Base-by-base conservation (phyloP, 176 grass and related monocot species). In the Calamus simplicifolius region DNA sequence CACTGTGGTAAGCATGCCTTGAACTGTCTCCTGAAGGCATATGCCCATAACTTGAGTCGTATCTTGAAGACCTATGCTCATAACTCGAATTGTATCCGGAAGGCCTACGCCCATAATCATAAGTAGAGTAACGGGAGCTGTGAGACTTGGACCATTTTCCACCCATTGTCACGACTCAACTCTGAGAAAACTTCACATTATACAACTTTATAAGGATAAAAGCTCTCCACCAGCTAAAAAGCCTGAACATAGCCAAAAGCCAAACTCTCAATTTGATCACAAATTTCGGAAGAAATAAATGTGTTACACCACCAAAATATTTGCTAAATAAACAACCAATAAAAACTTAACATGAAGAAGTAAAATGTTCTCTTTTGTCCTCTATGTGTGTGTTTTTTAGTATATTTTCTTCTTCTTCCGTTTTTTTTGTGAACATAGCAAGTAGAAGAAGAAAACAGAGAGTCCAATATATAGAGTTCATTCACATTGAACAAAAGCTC, bases 1-100 rank as follows among this genome's bases (percentile, higher is more conserved):
- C 57, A 19, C 63, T 48, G n/a, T 81, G 62, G 49, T 86, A 66
- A 1, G 75, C 38, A 48, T 87, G 87, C 54, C 81, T 75, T 6
- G 79, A 3, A 10, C 4, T 50, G 52, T 95, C 80, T 53, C 71
- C 56, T n/a, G 78, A 57, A 0, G 84, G 70, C 13, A 59, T 15
- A 31, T 71, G 64, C 56, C 77, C 89, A 60, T 82, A 69, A 62
- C 81, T 75, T 6, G 79, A 3, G 6, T 3, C 43, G 48, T 95
- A 82, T 53, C 71, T 51, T n/a, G 78, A 57, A 0, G 84, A 70
- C 13, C 55, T 15, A 31, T 71, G 64, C 56, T 23, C 77, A 48
- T 87, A 90, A 43, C 81, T 75, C 6, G 79, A 3, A 10, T 3
- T 50, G 52, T 95, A 82, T 53, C 71, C 56, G 16, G 78, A 57